These are phyloP conservation scores for Podaxis sp. DNA, from an alignment of 768 basidiomycete species.

Conservation along the genomic window DNA sequence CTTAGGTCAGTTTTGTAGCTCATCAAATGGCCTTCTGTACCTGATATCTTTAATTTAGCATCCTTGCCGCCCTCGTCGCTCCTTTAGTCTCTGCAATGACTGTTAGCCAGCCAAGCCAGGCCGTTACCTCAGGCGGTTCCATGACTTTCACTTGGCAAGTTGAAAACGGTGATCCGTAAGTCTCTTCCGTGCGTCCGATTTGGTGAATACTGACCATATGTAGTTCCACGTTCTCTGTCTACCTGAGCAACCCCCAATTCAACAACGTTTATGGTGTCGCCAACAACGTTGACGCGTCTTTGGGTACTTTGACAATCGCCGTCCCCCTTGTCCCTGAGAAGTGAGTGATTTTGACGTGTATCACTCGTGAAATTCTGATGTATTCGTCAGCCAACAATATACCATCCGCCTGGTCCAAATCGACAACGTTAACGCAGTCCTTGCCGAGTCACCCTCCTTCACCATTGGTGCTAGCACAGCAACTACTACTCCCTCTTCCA, in stretches of 20 bases:
- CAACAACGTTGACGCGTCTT: slow-evolving; percentile 45
- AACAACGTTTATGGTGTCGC: slow-evolving; percentile 53
- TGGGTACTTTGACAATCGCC: slow-evolving; percentile 31
- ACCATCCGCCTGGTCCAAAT: slow-evolving; percentile 43
- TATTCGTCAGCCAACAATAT: slow-evolving; percentile 29
- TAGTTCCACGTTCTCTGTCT: slow-evolving; percentile 37
- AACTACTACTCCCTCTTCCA: slow-evolving; percentile 6
- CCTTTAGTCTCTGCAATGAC: slow-evolving; percentile 49
- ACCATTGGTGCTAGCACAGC: slow-evolving; percentile 29
- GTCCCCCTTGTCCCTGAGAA: slow-evolving; percentile 46
- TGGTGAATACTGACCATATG: background rate
- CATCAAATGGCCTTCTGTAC: background rate
- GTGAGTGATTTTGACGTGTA: slow-evolving; percentile 32
- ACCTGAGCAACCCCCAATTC: slow-evolving; percentile 48
- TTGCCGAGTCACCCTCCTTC: slow-evolving; percentile 38
- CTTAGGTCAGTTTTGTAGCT: slow-evolving; percentile 36
- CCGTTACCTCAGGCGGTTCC: slow-evolving; percentile 25
- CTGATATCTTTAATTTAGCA: slow-evolving; percentile 22
- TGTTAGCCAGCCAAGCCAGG: slow-evolving; percentile 33
- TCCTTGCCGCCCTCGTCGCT: slow-evolving; percentile 41
- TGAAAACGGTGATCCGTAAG: slow-evolving; percentile 40
- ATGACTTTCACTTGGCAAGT: slow-evolving; percentile 49
- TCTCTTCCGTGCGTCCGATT: background rate
- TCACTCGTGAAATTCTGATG: background rate
- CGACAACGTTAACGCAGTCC: slow-evolving; percentile 45